Evolutionary conservation across 257 asterid species (phyloP), one percentile per base, ranked within the genome.

Genomic region (Nicotiana sylvestris): DNA sequence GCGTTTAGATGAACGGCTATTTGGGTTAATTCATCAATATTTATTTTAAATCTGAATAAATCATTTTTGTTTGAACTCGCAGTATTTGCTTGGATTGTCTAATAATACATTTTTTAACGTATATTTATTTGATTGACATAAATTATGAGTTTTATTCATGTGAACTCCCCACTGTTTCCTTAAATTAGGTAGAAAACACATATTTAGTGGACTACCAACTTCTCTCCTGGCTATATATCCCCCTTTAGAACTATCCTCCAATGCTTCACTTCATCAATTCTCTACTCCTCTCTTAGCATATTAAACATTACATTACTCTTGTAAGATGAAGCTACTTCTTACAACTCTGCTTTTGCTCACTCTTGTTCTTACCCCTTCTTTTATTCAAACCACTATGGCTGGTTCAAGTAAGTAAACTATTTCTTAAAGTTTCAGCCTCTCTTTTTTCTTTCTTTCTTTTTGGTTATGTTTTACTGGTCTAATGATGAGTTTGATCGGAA

Each of bases 351-450:
- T 91, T 43, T 83, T 90, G 56, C 18, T 83, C 43, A 33, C 90
- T 82, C 87, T 93, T 64, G 57, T 88, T 17, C 81, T 91, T 82
- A 78, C 79, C 51, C 86, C 90, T 64, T 84, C 92, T 17, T 37
- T 90, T 76, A 33, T 88, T 15, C 85, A 86, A 27, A 33, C 92
- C 60, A 74, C 94, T 9, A 4, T 39, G 82, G 91, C 92, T 77
- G 86, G 74, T 81, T 83, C 89, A 69, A 64, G 91, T 89, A 85
- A 88, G 82, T 67, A 76, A 35, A 29, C 8, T 35, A 15, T 32
- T 64, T 46, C 12, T 46, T 39, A 1, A 5, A 1, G 4, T 46
- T 32, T 32, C 13, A 6, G 4, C 13, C 21, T 3, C 17, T 66
- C 4, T 18, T 66, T 55, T 25, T 32, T 12, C n/a, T 82, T 82